These are phyloP conservation scores for Camelina sativa DNA, from an alignment of 345 rosid species.

Conservation along the genomic window DNA sequence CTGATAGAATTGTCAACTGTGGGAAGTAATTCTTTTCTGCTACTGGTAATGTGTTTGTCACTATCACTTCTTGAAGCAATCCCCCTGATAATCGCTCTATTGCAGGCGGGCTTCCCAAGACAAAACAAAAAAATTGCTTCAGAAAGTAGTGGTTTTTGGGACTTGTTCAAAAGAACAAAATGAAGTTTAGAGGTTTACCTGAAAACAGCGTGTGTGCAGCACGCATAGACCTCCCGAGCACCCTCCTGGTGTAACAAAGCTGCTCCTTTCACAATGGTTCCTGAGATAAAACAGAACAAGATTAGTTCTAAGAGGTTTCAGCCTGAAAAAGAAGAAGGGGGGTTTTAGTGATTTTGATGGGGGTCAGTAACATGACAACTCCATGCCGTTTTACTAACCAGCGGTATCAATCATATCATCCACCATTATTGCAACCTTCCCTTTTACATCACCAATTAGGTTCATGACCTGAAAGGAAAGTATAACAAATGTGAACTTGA, in stretches of 20 bases:
- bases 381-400: conserved; percentile 55
- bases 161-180: conserved; percentile 2
- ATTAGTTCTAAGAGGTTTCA: conserved; percentile 7
- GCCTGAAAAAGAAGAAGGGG: background rate
- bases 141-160: background rate
- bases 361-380: background rate
- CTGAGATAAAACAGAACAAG: conserved; percentile 46
- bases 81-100: conserved; percentile 78
- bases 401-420: conserved; percentile 99
- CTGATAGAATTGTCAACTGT: conserved; percentile 69
- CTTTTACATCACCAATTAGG: conserved; percentile 92
- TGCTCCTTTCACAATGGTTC: conserved; percentile 93
- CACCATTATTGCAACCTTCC: conserved; percentile 97
- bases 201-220: conserved; percentile 96
- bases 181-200: conserved; percentile 52
- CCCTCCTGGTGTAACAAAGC: conserved; percentile 96
- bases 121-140: conserved; percentile 7
- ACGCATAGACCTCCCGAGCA: conserved; percentile 98
- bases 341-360: background rate
- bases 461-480: conserved; percentile 79
- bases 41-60: conserved; percentile 76
- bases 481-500: conserved; percentile 2
- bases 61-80: conserved; percentile 79
- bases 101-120: conserved; percentile 69
- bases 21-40: conserved; percentile 78